Percentiles rank a stretch among this genome's conserved stretches.
These are phyloP conservation scores for Kappamyces sp. DNA, from an alignment of 192 early-diverging fungal species.

Conservation along the genomic window DNA sequence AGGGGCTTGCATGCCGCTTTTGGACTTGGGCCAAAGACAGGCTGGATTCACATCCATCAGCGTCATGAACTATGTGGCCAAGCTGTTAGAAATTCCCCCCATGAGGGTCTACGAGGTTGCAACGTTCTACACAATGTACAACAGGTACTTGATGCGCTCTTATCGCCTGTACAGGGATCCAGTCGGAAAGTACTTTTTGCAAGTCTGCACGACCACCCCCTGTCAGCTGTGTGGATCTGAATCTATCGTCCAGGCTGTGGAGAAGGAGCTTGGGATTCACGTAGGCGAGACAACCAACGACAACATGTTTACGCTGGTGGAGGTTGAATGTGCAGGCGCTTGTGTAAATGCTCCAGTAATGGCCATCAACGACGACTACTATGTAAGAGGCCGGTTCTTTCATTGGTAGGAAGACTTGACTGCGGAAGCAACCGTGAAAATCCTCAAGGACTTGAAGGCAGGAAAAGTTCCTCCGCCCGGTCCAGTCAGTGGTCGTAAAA, in stretches of 20 bases:
- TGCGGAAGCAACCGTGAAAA: conserved; percentile 78
- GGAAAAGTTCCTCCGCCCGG: conserved; percentile 75
- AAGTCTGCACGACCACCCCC: conserved; percentile 97
- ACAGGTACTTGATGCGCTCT: conserved; percentile 51
- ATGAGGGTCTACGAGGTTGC: conserved; percentile 99
- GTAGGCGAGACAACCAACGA: conserved; percentile 91
- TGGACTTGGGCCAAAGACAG: conserved; percentile 95
- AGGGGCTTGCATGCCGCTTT: conserved; percentile 89
- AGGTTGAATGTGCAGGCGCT: conserved; percentile 98
- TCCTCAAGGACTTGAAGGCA: conserved; percentile 79
- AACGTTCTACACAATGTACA: conserved; percentile 99
- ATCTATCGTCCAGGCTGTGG: conserved; percentile 81
- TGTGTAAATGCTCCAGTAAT: conserved; percentile 97
- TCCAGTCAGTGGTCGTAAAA: conserved; percentile 76
- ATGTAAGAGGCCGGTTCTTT: conserved; percentile 37
- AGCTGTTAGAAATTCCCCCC: conserved; percentile 89
- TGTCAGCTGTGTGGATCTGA: conserved; percentile 93
- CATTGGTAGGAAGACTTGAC: conserved; percentile 85
- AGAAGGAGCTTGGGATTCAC: conserved; percentile 85
- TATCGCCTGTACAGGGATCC: conserved; percentile 59
- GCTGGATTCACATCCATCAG: conserved; percentile 87
- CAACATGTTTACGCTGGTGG: conserved; percentile 94
- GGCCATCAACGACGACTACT: conserved; percentile 98
- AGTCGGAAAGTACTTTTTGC: conserved; percentile 98
- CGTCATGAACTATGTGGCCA: conserved; percentile 96